phyloP scores from a whole-genome alignment of 352 stramenopile species.

The Phytophthora agathidicida region DNA sequence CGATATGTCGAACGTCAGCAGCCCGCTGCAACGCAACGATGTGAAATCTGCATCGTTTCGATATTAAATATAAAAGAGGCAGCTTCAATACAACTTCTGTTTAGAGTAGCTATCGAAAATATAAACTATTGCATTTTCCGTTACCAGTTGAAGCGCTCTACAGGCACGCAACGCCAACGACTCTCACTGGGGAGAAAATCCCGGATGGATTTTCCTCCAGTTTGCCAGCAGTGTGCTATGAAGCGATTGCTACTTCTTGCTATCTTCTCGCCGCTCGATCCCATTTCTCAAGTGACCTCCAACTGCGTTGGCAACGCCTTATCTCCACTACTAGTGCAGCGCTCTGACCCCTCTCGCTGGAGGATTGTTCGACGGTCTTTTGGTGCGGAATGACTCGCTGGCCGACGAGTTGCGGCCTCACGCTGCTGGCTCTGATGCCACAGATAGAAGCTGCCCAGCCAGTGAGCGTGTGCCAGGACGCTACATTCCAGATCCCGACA shows the following conservation, averaged over 20 bases:
- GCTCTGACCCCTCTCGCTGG: slow-evolving; percentile 5
- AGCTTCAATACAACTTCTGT: neutral
- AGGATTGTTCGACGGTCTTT: slow-evolving; percentile 16
- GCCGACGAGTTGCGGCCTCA: slow-evolving; percentile 1
- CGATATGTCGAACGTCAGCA: neutral
- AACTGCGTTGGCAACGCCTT: slow-evolving; percentile 11
- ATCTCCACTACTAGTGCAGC: slow-evolving; percentile 10
- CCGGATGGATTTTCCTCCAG: slow-evolving; percentile 27
- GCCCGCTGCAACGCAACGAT: neutral
- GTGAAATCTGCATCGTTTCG: slow-evolving; percentile 23
- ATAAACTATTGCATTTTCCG: slow-evolving; percentile 7
- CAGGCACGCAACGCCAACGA: slow-evolving; percentile 9
- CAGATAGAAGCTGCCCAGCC: neutral
- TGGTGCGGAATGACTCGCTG: slow-evolving; percentile 7
- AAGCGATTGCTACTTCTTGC: slow-evolving; percentile 5
- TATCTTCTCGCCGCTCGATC: slow-evolving; percentile 20
- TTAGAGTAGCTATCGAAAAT: neutral
- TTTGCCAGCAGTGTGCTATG: neutral
- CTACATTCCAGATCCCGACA: slow-evolving; percentile 39
- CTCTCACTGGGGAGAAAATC: no score
- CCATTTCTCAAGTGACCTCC: slow-evolving; percentile 30
- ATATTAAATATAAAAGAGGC: slow-evolving; percentile 10
- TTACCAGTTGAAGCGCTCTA: slow-evolving; percentile 17
- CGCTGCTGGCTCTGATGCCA: slow-evolving; percentile 1
- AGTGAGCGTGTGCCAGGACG: slow-evolving; percentile 50